phyloP scores from a whole-genome alignment of 768 basidiomycete species.

The Pulveroboletus frians region DNA sequence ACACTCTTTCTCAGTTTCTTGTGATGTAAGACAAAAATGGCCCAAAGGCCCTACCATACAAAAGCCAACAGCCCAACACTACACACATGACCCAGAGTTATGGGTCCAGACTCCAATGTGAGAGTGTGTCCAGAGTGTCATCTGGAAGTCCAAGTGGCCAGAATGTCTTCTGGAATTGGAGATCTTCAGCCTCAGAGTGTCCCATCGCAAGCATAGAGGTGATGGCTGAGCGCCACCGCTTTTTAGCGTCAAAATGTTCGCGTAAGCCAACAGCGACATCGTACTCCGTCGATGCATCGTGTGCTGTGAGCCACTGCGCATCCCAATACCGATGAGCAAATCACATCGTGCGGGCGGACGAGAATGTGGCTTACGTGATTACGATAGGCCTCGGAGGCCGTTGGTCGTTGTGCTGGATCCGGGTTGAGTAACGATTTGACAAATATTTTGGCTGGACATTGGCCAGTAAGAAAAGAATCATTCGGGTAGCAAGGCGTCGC shows the following conservation, averaged over 20 bases:
- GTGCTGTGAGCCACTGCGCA: slow-evolving; percentile 66
- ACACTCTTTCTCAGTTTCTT: too few species aligned
- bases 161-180: too few species aligned
- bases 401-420: slow-evolving; percentile 66
- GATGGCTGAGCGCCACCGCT: slow-evolving; percentile 72
- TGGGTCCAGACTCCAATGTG: too few species aligned
- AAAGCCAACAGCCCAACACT: too few species aligned
- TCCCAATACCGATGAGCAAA: not conserved
- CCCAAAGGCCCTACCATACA: too few species aligned
- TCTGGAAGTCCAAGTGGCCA: too few species aligned
- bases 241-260: slow-evolving; percentile 75
- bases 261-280: slow-evolving; percentile 71
- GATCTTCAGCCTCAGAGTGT: too few species aligned
- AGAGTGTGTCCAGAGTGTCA: too few species aligned
- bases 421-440: slow-evolving; percentile 66
- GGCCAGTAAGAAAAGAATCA: not conserved
- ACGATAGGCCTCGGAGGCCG: slow-evolving; percentile 63
- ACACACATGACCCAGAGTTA: too few species aligned
- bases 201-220: slow-evolving; percentile 39
- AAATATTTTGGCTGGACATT: slow-evolving; percentile 70
- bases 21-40: too few species aligned
- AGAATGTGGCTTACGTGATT: slow-evolving; percentile 48
- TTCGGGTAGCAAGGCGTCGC: not conserved
- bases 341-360: not conserved
- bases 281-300: slow-evolving; percentile 60